These are phyloP conservation scores for Solanum chacoense DNA, from an alignment of 305 asterid genomes.

Conservation along the genomic window DNA sequence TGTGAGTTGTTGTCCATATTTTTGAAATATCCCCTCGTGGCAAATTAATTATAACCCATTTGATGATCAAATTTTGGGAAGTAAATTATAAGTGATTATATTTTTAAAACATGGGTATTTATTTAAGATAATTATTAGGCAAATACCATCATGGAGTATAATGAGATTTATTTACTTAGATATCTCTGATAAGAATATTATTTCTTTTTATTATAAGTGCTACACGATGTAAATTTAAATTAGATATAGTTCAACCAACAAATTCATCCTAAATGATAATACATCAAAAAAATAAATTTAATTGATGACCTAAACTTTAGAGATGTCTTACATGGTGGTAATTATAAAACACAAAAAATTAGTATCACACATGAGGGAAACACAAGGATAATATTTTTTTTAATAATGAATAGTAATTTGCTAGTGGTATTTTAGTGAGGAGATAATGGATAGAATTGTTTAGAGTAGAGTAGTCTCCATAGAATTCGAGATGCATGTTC, in stretches of 20 bases:
- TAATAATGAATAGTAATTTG: neutral
- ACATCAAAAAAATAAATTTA: too few relatives aligned
- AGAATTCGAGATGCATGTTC: too few relatives aligned
- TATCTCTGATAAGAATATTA: neutral
- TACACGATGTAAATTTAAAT: neutral
- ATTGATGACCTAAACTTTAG: neutral
- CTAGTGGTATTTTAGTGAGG: neutral
- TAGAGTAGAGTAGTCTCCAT: too few relatives aligned
- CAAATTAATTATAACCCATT: neutral
- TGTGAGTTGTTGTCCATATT: neutral
- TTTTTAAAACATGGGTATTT: neutral
- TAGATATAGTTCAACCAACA: neutral
- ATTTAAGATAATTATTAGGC: neutral
- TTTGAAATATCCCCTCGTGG: neutral
- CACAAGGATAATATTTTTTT: neutral
- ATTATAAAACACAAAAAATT: neutral
- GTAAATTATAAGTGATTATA: neutral
- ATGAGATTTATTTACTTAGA: neutral
- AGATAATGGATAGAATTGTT: neutral
- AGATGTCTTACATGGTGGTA: neutral
- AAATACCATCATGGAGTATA: neutral
- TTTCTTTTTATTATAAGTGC: neutral
- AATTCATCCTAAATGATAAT: neutral
- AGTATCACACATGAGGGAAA: neutral
- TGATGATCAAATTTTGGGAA: neutral